phyloP scores from a whole-genome alignment of 108 stramenopile species.

The Conticribra guillardii region DNA sequence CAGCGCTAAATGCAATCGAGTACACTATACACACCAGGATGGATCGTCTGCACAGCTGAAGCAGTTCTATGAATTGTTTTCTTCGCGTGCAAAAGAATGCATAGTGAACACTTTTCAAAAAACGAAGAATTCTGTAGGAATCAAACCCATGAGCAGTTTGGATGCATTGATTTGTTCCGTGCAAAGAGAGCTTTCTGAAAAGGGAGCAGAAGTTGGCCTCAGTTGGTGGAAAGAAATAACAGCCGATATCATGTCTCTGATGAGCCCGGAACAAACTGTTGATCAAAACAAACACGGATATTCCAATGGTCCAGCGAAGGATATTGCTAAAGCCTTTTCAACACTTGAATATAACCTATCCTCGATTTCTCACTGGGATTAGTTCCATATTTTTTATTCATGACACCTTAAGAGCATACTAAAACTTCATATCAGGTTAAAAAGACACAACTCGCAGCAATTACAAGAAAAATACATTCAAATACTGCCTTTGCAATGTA shows the following conservation, averaged over 20 bases:
- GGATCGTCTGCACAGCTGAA: slow-evolving; percentile 9
- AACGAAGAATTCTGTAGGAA: neutral
- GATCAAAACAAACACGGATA: neutral
- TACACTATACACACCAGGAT: slow-evolving; percentile 3
- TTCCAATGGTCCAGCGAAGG: neutral
- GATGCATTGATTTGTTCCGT: slow-evolving; percentile 27
- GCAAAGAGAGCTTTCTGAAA: slow-evolving; percentile 23
- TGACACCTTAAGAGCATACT: too few species aligned
- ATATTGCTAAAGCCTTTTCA: slow-evolving; percentile 21
- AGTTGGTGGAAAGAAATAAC: slow-evolving; percentile 46
- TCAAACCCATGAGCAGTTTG: slow-evolving; percentile 8
- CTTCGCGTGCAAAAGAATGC: slow-evolving; percentile 31
- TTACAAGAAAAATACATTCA: too few species aligned
- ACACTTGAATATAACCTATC: slow-evolving; percentile 34
- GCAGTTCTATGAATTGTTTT: slow-evolving; percentile 29
- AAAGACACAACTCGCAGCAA: too few species aligned
- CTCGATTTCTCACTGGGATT: too few species aligned
- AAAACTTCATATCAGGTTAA: too few species aligned
- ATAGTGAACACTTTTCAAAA: slow-evolving; percentile 20
- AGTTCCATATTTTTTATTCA: too few species aligned
- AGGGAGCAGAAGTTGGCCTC: slow-evolving; percentile 25
- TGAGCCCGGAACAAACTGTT: slow-evolving; percentile 6
- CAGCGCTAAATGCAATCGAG: neutral
- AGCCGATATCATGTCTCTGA: slow-evolving; percentile 10
- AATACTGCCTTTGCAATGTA: too few species aligned